Percentiles rank a stretch among this genome's conserved stretches.
phyloP scores from a whole-genome alignment of 371 early-diverging fungal genomes.

The Apophysomyces trapeziformis region DNA sequence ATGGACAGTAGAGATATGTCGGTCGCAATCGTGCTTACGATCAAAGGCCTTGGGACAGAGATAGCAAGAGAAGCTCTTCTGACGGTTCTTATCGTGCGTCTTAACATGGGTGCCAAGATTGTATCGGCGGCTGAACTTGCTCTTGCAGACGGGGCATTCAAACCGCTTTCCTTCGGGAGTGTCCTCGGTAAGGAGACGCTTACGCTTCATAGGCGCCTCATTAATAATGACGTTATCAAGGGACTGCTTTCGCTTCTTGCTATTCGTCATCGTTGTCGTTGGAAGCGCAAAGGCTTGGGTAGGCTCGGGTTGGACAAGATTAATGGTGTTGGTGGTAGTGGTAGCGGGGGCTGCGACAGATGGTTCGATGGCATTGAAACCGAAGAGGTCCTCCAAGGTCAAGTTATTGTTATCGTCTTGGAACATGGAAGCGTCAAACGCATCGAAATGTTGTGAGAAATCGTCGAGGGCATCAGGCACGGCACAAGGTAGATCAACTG shows the following conservation, averaged over 20 bases:
- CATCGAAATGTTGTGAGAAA: constrained; percentile 7
- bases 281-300: background rate
- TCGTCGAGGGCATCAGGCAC: background rate
- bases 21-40: constrained; percentile 73
- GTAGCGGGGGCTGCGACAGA: no score
- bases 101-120: constrained; percentile 77
- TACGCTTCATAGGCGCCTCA: constrained; percentile 10
- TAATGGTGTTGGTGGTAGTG: background rate
- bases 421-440: background rate
- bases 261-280: background rate
- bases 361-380: constrained; percentile 1
- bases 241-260: constrained; percentile 3
- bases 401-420: background rate
- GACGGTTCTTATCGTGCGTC: constrained; percentile 71
- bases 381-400: constrained; percentile 11
- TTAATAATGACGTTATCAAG: background rate
- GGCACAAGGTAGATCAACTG: constrained; percentile 2
- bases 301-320: background rate
- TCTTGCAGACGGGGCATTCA: constrained; percentile 57
- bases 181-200: background rate
- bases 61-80: constrained; percentile 63
- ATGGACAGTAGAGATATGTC: constrained; percentile 73
- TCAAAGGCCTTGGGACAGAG: constrained; percentile 64
- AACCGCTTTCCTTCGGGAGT: constrained; percentile 35
- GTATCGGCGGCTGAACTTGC: constrained; percentile 69